Evolutionary conservation across 192 early-diverging fungal species (phyloP).

Genomic region (Entomortierella beljakovae): DNA sequence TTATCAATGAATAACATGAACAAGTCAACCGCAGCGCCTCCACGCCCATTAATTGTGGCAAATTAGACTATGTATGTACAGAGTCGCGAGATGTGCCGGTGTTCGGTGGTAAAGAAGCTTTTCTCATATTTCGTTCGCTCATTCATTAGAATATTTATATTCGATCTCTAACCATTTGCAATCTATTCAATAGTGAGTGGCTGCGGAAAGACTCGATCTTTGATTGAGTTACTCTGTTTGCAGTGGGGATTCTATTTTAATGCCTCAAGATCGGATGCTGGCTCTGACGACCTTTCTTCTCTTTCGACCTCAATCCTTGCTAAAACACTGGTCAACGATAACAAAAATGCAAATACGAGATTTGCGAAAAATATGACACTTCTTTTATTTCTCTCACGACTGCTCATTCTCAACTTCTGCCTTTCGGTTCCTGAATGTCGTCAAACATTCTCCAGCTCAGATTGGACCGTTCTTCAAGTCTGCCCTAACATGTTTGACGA

Average conservation of each 20-base stretch:
- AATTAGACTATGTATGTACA: too few relatives aligned
- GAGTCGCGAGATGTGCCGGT: slow-evolving; percentile 22
- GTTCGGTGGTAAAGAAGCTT: slow-evolving; percentile 7
- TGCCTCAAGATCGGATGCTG: slow-evolving; percentile 13
- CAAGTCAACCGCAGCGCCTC: too few relatives aligned
- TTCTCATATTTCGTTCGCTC: background rate
- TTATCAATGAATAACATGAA: too few relatives aligned
- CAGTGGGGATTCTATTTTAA: slow-evolving; percentile 41
- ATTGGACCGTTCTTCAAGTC: slow-evolving; percentile 31
- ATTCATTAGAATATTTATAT: background rate
- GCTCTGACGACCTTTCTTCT: slow-evolving; percentile 3
- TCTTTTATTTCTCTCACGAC: slow-evolving; percentile 23
- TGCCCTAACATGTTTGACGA: slow-evolving; percentile 27
- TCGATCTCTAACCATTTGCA: background rate
- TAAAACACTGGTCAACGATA: slow-evolving; percentile 4
- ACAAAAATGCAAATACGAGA: background rate
- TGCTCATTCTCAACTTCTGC: slow-evolving; percentile 30
- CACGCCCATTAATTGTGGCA: too few relatives aligned
- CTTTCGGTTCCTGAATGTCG: slow-evolving; percentile 9
- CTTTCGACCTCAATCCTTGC: background rate
- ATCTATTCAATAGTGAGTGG: background rate
- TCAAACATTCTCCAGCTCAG: slow-evolving; percentile 20
- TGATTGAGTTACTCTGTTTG: slow-evolving; percentile 30
- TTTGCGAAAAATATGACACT: slow-evolving; percentile 32
- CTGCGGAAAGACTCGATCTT: slow-evolving; percentile 29